Base-by-base conservation (phyloP, 2,329 filamentous ascomycete species). In the Septoria linicola region DNA sequence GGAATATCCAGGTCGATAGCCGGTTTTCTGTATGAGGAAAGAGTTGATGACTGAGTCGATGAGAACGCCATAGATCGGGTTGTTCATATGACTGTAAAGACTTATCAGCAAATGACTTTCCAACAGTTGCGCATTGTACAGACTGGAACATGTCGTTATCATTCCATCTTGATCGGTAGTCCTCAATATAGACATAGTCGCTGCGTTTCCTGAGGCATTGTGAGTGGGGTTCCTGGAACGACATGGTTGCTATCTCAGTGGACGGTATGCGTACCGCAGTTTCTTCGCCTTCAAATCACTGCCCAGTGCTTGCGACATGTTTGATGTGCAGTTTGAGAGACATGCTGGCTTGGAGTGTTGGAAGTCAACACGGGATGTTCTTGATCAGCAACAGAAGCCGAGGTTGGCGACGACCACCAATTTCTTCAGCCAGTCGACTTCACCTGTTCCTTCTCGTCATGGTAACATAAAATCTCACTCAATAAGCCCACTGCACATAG, bases 91-190 rank as follows among this genome's bases (percentile, higher is more conserved):
- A 54, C 43, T 46, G n/a, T 19, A 3, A 7, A 10, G 6, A 23
- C 2, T 27, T 13, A n/a, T 35, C 19, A 35, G 30, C 4, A 27
- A 4, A 8, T 3, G n/a, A n/a, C 17, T 13, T 14, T 5, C 5
- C 7, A 34, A 8, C 4, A 14, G 25, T 19, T 31, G 14, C 11
- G 10, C 17, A 10, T 5, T 16, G 16, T 8, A 37, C 43, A 17
- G 3, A 46, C 43, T 88, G 80, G 70, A 93, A 96, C 88, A 95
- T 93, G 73, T 96, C 90, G 67, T 95, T 95, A 71, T 96, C 90
- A 68, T 82, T 84, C 90, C 91, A 96, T 82, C 91, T 74, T 54
- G 90, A 95, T 50, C 89, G 79, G 68, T 95, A 95, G 59, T 93
- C 87, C 21, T 92, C 78, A 35, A 84, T 75, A 68, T 85, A 95